Evolutionary conservation across 2,329 filamentous ascomycete genomes (phyloP).

Genomic region (Bretziella fagacearum): DNA sequence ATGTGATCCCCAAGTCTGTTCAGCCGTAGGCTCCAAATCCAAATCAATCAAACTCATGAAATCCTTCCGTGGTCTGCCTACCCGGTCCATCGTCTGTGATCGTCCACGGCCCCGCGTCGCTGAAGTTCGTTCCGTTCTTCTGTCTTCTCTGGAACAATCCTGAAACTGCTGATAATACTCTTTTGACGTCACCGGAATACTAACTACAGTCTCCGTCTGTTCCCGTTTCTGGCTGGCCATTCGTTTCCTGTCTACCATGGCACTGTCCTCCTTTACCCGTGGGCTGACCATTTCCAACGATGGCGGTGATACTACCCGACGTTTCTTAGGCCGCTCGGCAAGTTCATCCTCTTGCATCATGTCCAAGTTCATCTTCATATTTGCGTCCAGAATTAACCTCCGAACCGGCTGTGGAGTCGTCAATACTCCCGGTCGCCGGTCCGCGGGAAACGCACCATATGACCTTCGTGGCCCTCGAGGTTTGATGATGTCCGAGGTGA

Average conservation of each 20-base stretch:
- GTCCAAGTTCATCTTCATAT: not conserved
- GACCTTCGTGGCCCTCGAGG: no score
- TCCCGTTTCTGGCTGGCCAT: no score
- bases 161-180: slow-evolving; percentile 2
- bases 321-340: slow-evolving; percentile 5
- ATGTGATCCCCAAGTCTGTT: no score
- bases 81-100: no score
- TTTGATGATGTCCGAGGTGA: not conserved
- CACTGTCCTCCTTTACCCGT: no score
- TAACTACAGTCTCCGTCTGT: not conserved
- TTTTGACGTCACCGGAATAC: not conserved
- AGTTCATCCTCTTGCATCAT: not conserved
- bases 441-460: not conserved
- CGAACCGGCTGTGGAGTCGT: not conserved
- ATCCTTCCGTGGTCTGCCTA: no score
- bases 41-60: no score
- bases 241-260: no score
- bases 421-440: not conserved
- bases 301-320: not conserved
- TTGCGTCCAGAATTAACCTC: not conserved
- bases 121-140: not conserved
- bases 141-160: not conserved
- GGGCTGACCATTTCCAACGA: no score
- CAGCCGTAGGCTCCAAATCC: no score
- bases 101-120: not conserved